A percentile compares a stretch with the other conserved stretches of the same genome.
Conservation (phyloP, 2,329 filamentous ascomycete genomes). For the Xylaria multiplex region DNA sequence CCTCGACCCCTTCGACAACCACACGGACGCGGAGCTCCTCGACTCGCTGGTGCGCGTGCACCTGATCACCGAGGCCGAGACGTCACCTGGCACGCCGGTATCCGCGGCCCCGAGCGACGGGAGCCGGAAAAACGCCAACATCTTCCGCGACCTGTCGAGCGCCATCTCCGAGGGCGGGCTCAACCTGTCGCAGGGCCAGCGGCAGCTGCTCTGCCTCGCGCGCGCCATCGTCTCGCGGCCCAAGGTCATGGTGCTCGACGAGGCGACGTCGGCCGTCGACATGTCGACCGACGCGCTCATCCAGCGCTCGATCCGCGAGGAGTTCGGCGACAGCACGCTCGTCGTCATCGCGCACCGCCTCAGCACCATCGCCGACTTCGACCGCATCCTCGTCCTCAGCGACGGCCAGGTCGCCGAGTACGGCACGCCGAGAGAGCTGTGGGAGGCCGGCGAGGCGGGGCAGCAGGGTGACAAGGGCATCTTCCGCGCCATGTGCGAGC, state of each 20-base stretch:
- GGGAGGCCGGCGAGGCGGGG: constrained; percentile 51
- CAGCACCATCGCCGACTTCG: constrained; percentile 81
- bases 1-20: constrained; percentile 78
- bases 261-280: constrained; percentile 82
- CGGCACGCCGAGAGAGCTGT: constrained; percentile 70
- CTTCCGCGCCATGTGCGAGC: constrained; percentile 40
- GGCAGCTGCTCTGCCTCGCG: constrained; percentile 79
- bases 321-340: constrained; percentile 72
- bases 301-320: constrained; percentile 76
- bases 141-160: constrained; percentile 70
- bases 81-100: constrained; percentile 49
- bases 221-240: constrained; percentile 77
- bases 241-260: constrained; percentile 82
- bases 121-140: constrained; percentile 66
- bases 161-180: constrained; percentile 76
- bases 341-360: constrained; percentile 80
- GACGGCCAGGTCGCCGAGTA: constrained; percentile 75
- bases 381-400: constrained; percentile 76
- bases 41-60: constrained; percentile 77
- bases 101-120: constrained; percentile 45
- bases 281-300: constrained; percentile 80
- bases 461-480: constrained; percentile 24
- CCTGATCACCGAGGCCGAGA: constrained; percentile 60
- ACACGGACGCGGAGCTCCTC: constrained; percentile 73
- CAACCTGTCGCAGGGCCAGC: constrained; percentile 80